Conservation (phyloP, 2,329 filamentous ascomycete species). For the Hansfordia pulvinata region DNA sequence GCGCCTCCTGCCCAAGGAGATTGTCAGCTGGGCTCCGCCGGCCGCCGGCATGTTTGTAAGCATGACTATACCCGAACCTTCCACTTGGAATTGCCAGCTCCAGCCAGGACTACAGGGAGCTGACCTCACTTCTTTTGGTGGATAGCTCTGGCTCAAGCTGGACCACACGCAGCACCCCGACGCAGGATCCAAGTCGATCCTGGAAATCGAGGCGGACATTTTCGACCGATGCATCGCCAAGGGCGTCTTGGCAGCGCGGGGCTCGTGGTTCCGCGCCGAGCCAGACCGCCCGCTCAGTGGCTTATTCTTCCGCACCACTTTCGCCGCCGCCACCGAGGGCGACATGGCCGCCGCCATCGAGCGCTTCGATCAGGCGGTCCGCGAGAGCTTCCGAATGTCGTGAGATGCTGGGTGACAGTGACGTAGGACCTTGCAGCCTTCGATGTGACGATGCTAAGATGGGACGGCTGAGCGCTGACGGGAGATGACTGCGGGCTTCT, state of each 20-base stretch:
- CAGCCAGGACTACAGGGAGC: too few relatives aligned
- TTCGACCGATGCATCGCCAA: slow-evolving; percentile 65
- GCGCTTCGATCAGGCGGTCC: slow-evolving; percentile 64
- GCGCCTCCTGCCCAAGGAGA: slow-evolving; percentile 55
- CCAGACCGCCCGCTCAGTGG: slow-evolving; percentile 42
- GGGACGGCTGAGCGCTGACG: too few relatives aligned
- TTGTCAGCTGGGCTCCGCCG: slow-evolving; percentile 70
- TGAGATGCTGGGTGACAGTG: neutral
- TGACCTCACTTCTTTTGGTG: slow-evolving; percentile 2
- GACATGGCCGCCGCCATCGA: slow-evolving; percentile 60
- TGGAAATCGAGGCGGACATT: slow-evolving; percentile 72
- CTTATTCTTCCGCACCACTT: slow-evolving; percentile 84
- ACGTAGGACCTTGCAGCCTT: too few relatives aligned
- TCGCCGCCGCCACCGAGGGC: slow-evolving; percentile 61
- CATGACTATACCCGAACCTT: slow-evolving; percentile 11
- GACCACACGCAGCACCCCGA: slow-evolving; percentile 54
- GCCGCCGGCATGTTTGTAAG: slow-evolving; percentile 89
- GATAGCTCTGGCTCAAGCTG: slow-evolving; percentile 59
- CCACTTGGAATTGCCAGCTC: too few relatives aligned
- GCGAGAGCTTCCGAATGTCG: slow-evolving; percentile 32
- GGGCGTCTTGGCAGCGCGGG: slow-evolving; percentile 69
- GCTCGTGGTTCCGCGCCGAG: slow-evolving; percentile 85
- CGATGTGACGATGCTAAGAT: too few relatives aligned
- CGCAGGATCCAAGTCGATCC: slow-evolving; percentile 34
- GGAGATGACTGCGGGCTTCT: too few relatives aligned